Evolutionary conservation across 2,329 filamentous ascomycete species (phyloP).

Genomic region (Colletotrichum liriopes): DNA sequence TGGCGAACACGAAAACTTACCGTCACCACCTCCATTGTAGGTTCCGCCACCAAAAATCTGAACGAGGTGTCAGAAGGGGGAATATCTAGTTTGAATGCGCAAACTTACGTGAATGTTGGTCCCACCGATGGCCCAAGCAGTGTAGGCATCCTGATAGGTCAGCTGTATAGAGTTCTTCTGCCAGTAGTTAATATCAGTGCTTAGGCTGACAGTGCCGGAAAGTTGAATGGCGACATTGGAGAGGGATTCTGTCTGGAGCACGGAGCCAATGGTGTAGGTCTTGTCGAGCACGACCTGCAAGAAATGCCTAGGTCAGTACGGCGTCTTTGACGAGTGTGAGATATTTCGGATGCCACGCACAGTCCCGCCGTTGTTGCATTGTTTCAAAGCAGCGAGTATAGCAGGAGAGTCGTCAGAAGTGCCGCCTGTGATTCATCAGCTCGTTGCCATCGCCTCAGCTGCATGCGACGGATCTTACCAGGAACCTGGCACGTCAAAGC

Average conservation of each 20-base stretch:
- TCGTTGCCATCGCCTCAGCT: too few species aligned
- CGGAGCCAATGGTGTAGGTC: constrained; percentile 74
- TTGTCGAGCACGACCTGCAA: constrained; percentile 67
- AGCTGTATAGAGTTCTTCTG: constrained; percentile 75
- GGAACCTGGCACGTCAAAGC: constrained; percentile 17
- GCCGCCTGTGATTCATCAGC: constrained; percentile 7
- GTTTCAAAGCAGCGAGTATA: constrained; percentile 67
- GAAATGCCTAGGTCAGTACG: neutral
- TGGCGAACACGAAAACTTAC: constrained; percentile 73
- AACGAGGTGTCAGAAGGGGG: neutral
- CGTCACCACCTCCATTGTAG: constrained; percentile 71
- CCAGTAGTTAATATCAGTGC: constrained; percentile 79
- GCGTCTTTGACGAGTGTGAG: neutral
- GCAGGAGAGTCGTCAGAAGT: constrained; percentile 52
- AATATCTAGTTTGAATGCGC: accelerated
- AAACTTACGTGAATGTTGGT: constrained; percentile 60
- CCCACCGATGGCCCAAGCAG: constrained; percentile 51
- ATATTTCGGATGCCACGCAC: constrained; percentile 42
- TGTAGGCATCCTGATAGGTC: constrained; percentile 75
- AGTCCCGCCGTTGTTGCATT: constrained; percentile 75
- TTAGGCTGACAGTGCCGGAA: constrained; percentile 73
- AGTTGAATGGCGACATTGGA: constrained; percentile 74
- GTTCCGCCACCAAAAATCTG: constrained; percentile 70
- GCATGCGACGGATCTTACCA: neutral
- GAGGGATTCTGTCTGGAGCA: constrained; percentile 76